Base-by-base conservation (phyloP, 1,284 basidiomycete genomes). In the Ustilago cynodontis region DNA sequence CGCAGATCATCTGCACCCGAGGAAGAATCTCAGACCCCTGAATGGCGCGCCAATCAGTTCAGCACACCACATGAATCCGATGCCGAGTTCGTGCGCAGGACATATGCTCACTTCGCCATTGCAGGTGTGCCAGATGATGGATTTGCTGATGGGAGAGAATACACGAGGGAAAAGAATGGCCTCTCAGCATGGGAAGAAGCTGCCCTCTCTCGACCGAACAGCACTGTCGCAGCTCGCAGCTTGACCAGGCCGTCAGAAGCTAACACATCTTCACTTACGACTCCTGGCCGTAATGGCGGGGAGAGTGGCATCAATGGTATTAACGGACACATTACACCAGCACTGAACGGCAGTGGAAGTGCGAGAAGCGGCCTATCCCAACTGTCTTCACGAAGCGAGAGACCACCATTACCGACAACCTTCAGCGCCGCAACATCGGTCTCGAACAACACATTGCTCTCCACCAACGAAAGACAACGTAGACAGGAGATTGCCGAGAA, bases 121-220 rank as follows among this genome's bases (percentile, higher is more conserved):
- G 60, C 63, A 5, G 82, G 82, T 26, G 78, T 86, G 4, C 59
- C 65, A 1, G 75, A 75, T 35, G 84, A 86, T 52, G 83, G 84
- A 20, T 65, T 81, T 11, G 71, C 70, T 0, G 82, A 84, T 4
- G 84, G 84, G 24, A 69, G 73, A 20, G 84, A 86, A 58, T 79
- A 81, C 31, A 86, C 84, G 3, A 59, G 83, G 16, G 71, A 84
- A 35, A 69, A 71, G 47, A 63, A 47, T n/a, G 76, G 55, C 3
- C 52, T 77, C 33, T 68, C 78, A 7, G 66, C 69, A 1, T 80
- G 78, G 80, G 80, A 80, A 20, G 76, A 77, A 31, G 59, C 65
- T 2, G 60, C 61, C 1, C 68, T 63, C 28, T 72, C 74, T 2
- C 58, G 65, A 5, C 65, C 74, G 1, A 59, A 47, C 7, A 67